Evolutionary conservation across 2,329 filamentous ascomycete genomes (phyloP).

Genomic region (Escovopsis sp.): DNA sequence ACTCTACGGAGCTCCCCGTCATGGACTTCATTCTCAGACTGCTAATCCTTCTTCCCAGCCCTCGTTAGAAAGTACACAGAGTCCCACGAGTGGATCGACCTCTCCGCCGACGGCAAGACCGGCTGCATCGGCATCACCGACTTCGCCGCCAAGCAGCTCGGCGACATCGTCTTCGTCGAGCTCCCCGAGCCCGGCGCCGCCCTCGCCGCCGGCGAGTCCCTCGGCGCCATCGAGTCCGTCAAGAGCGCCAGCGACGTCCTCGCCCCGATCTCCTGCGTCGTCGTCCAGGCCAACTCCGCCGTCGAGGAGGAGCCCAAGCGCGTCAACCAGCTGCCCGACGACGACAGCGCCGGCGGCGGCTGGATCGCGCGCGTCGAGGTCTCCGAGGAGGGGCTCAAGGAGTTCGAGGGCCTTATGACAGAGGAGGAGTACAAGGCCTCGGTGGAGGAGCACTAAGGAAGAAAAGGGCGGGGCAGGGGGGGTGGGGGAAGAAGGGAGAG

Average conservation of each 20-base stretch:
- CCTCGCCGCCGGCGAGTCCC: constrained; percentile 62
- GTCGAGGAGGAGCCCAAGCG: constrained; percentile 75
- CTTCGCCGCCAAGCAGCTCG: constrained; percentile 83
- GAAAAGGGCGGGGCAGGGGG: not conserved
- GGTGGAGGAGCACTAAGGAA: not conserved
- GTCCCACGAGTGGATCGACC: constrained; percentile 96
- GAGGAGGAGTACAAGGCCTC: constrained; percentile 62
- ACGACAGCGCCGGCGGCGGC: constrained; percentile 56
- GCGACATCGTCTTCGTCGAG: constrained; percentile 95
- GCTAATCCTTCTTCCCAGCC: constrained; percentile 25
- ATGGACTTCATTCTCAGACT: not conserved
- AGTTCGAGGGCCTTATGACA: constrained; percentile 67
- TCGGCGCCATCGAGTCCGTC: constrained; percentile 94
- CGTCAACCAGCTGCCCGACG: constrained; percentile 85
- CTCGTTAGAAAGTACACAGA: constrained; percentile 77
- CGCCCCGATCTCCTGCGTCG: constrained; percentile 65
- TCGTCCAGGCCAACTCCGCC: constrained; percentile 56
- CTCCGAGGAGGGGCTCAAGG: constrained; percentile 45
- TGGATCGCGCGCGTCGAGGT: constrained; percentile 89
- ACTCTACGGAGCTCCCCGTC: constrained; percentile 3
- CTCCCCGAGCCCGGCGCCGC: constrained; percentile 54
- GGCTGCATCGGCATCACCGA: constrained; percentile 74
- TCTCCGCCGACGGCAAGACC: constrained; percentile 67
- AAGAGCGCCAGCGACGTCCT: constrained; percentile 98
- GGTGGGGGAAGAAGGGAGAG: not conserved